Evolutionary conservation across 768 basidiomycete genomes (phyloP), one percentile per base, ranked within the genome.

Genomic region (Astraeus odoratus): DNA sequence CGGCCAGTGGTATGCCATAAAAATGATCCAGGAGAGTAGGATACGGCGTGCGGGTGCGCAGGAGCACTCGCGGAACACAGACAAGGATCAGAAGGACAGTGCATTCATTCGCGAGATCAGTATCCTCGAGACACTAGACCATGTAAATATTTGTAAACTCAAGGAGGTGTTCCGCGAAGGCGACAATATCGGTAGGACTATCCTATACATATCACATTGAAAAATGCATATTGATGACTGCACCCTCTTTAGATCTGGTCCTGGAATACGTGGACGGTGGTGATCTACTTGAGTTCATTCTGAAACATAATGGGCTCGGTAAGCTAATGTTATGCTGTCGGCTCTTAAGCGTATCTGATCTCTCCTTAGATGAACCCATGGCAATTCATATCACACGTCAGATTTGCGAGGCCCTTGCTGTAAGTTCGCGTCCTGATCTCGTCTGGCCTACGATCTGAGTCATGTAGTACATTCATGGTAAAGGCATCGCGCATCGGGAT

Each of bases 401-500:
- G 60, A 78, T 96, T 16, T 95, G 93, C 57, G 74, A 82, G 29
- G 92, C 86, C 0, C 66, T 89, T 24, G 68, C 83, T 16, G 84
- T 86, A 61, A 56, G 78, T 61, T 5, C 45, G 16, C 9, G 23
- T 18, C 13, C n/a, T 8, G 16, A 42, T 8, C 22, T 15, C 8
- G 22, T 31, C 25, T 6, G 19, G 15, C 6, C 25, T 13, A 44
- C 2, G 16, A 29, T 8, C 48, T 55, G 16, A 63, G 16, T 19
- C 26, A 2, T 29, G 13, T 46, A 73, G 73, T 88, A 86, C 53
- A 79, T 87, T 40, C 87, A 88, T 49, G 70, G 68, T 7, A 70
- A 79, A 56, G 85, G 83, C 13, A 83, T 99, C 36, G 77, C 91
- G 0, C 95, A 98, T 65, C 85, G 96, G 36, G 96, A 99, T 62